Conservation (phyloP, 2,329 filamentous ascomycete genomes). For the Chalaropsis thielavioides region DNA sequence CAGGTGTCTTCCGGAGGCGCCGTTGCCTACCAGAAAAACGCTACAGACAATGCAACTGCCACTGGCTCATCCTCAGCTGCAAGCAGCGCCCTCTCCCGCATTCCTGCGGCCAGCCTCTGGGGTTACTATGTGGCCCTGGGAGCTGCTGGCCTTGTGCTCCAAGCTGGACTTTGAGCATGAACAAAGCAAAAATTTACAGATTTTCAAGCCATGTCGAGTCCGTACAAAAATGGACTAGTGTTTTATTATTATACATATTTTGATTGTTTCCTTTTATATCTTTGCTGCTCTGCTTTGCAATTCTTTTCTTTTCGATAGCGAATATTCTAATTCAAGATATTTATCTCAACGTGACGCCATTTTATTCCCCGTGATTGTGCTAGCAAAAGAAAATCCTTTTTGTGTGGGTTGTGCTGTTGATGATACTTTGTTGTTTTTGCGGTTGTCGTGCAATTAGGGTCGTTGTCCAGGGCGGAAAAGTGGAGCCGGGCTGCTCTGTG, state of each 20-base stretch:
- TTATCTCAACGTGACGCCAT: background rate
- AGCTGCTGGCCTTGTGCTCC: background rate
- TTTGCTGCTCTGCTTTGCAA: background rate
- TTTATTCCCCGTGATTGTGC: background rate
- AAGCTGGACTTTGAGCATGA: background rate
- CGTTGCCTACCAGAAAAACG: constrained; percentile 25
- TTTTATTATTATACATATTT: background rate
- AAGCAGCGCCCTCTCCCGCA: background rate
- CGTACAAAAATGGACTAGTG: background rate
- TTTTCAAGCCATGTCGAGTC: background rate
- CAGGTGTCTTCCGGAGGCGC: constrained; percentile 60
- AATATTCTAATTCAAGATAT: background rate
- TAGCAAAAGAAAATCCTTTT: too few species aligned
- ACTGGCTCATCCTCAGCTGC: background rate
- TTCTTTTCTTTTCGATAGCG: background rate
- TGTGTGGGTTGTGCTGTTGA: too few species aligned
- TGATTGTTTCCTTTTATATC: background rate
- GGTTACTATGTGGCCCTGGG: background rate
- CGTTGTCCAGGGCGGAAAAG: too few species aligned
- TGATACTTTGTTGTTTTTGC: too few species aligned
- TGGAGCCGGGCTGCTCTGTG: too few species aligned
- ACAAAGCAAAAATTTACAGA: background rate
- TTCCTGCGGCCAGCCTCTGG: background rate
- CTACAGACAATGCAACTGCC: background rate
- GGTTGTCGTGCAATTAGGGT: too few species aligned